A percentile compares a stretch with the other conserved stretches of the same genome.
Conservation (phyloP, 441 rosid genomes). For the Croton setiger region DNA sequence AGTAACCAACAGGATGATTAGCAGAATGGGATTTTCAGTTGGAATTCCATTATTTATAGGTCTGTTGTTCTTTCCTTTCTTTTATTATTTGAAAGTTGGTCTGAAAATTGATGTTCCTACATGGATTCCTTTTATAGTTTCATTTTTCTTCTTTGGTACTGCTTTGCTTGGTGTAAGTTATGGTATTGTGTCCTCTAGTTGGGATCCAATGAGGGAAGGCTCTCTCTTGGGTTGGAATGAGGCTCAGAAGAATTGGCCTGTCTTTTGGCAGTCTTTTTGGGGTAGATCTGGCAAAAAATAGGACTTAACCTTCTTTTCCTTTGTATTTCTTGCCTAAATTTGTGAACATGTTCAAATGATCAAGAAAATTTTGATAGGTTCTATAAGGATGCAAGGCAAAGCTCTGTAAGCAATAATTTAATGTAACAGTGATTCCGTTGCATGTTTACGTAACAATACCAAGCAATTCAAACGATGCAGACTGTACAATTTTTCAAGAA, state of each 20-base stretch:
- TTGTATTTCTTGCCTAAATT: not conserved
- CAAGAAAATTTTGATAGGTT: not conserved
- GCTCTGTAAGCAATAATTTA: no score
- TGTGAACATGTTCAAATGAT: not conserved
- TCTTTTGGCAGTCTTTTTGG: conserved; percentile 85
- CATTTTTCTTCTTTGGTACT: conserved; percentile 80
- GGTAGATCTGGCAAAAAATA: conserved; percentile 56
- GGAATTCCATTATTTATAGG: conserved; percentile 74
- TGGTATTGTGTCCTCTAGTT: conserved; percentile 85
- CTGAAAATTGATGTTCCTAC: conserved; percentile 74
- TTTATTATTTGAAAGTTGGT: conserved; percentile 77
- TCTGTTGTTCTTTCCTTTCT: conserved; percentile 75
- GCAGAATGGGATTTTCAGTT: conserved; percentile 71
- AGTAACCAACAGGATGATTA: conserved; percentile 89
- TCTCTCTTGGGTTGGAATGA: conserved; percentile 89
- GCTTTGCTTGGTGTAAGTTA: conserved; percentile 80
- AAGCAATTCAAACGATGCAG: no score
- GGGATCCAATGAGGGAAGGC: conserved; percentile 94
- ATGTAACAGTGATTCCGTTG: no score
- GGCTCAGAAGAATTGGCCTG: conserved; percentile 92
- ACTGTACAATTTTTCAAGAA: no score
- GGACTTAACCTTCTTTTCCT: not conserved
- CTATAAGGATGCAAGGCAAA: no score
- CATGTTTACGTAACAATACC: no score
- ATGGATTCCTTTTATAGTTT: conserved; percentile 83